These are phyloP conservation scores for Melaleuca quinquenervia DNA, from an alignment of 345 rosid species.

Conservation along the genomic window DNA sequence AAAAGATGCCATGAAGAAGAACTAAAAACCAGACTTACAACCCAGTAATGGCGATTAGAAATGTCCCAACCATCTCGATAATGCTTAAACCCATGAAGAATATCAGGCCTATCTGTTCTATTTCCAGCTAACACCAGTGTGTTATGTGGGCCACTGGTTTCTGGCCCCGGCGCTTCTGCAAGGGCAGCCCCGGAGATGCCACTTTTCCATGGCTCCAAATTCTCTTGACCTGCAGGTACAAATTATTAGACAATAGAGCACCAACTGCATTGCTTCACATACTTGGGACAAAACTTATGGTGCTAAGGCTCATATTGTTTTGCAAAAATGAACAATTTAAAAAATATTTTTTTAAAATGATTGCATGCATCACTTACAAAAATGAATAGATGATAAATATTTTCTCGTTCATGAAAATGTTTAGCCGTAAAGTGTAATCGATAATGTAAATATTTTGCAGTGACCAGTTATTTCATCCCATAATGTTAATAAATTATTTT, in stretches of 20 bases:
- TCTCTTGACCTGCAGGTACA: slow-evolving; percentile 27
- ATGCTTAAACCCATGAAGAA: slow-evolving; percentile 53
- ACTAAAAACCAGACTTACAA: slow-evolving; percentile 33
- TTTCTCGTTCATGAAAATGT: too few relatives aligned
- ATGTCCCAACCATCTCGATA: slow-evolving; percentile 85
- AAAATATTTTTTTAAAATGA: too few relatives aligned
- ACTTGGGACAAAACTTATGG: background rate
- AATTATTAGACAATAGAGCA: background rate
- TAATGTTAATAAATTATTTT: too few relatives aligned
- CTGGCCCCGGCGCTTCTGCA: slow-evolving; percentile 53
- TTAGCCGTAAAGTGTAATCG: too few relatives aligned
- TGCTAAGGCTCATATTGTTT: background rate
- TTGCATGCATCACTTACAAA: too few relatives aligned
- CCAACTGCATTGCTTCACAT: background rate
- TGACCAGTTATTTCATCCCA: too few relatives aligned
- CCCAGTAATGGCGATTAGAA: slow-evolving; percentile 88
- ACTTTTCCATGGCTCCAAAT: slow-evolving; percentile 51
- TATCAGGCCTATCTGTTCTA: slow-evolving; percentile 83
- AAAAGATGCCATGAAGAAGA: background rate
- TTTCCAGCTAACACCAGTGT: slow-evolving; percentile 57
- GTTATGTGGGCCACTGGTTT: slow-evolving; percentile 15
- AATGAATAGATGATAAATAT: too few relatives aligned
- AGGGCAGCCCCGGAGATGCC: slow-evolving; percentile 23
- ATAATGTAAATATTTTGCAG: too few relatives aligned
- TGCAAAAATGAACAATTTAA: too few relatives aligned